phyloP scores from a whole-genome alignment of 305 asterid species.

The Nicotiana rustica region DNA sequence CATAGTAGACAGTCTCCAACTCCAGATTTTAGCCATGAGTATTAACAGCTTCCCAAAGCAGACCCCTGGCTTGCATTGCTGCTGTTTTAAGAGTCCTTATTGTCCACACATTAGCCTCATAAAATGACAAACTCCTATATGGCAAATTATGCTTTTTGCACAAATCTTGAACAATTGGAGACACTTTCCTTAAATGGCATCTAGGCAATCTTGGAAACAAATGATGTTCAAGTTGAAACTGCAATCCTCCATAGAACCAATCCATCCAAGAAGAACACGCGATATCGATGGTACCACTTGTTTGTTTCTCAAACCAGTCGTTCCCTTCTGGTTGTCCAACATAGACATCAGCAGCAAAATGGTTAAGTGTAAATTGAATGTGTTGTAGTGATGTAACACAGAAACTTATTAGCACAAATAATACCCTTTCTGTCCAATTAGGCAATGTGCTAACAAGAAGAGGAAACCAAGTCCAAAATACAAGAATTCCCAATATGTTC shows the following conservation, averaged over 20 bases:
- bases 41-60: constrained; percentile 59
- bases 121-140: constrained; percentile 53
- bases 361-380: constrained; percentile 72
- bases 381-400: constrained; percentile 66
- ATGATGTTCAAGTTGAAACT: constrained; percentile 79
- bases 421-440: constrained; percentile 60
- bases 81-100: constrained; percentile 49
- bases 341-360: constrained; percentile 69
- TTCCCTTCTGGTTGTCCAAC: constrained; percentile 73
- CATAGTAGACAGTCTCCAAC: neutral
- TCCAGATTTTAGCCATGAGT: constrained; percentile 46
- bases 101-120: constrained; percentile 47
- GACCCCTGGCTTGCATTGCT: constrained; percentile 52
- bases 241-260: constrained; percentile 85
- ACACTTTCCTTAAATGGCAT: constrained; percentile 65
- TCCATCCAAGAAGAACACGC: constrained; percentile 71
- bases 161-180: constrained; percentile 66
- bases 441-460: constrained; percentile 66
- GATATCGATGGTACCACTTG: constrained; percentile 70
- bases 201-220: constrained; percentile 83
- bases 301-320: constrained; percentile 84
- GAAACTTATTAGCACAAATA: constrained; percentile 67
- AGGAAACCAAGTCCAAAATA: constrained; percentile 91
- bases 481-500: constrained; percentile 62
- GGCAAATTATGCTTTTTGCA: constrained; percentile 76